phyloP scores from a whole-genome alignment of 306 rosid species.

The Dicorynia guianensis region DNA sequence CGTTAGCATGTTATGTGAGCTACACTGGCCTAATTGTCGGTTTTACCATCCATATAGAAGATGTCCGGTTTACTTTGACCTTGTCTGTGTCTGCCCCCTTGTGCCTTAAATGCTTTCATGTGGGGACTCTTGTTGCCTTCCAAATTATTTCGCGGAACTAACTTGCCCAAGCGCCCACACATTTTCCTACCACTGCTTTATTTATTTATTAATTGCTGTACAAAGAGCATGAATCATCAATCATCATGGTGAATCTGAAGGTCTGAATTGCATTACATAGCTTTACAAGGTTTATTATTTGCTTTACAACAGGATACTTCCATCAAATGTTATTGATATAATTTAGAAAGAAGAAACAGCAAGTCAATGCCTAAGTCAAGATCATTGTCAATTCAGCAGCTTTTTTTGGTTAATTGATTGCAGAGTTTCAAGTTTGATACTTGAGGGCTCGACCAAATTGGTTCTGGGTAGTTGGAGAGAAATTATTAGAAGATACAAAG shows the following conservation, averaged over 20 bases:
- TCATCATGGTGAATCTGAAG: no score
- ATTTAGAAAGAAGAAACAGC: neutral
- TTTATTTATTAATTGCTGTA: neutral
- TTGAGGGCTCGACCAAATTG: conserved; percentile 27
- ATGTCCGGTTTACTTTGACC: neutral
- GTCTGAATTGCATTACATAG: neutral
- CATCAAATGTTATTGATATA: no score
- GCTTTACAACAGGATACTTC: neutral
- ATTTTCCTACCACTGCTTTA: neutral
- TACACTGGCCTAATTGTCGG: no score
- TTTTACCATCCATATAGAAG: neutral
- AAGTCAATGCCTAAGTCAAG: conserved; percentile 40
- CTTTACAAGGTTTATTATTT: neutral
- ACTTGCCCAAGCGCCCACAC: conserved; percentile 10
- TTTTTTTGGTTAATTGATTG: neutral
- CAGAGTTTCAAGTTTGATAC: conserved; percentile 13
- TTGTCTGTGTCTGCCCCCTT: neutral
- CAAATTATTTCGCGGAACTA: conserved; percentile 38
- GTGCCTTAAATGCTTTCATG: neutral
- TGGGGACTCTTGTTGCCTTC: conserved; percentile 9
- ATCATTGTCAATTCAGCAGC: neutral
- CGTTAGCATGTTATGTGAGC: no score
- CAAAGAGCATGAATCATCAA: conserved; percentile 4
- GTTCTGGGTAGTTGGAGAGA: conserved; percentile 11
- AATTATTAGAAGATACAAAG: neutral